Evolutionary conservation across 306 rosid species (phyloP), one percentile per base, ranked within the genome.

Genomic region (Lathyrus aphaca): DNA sequence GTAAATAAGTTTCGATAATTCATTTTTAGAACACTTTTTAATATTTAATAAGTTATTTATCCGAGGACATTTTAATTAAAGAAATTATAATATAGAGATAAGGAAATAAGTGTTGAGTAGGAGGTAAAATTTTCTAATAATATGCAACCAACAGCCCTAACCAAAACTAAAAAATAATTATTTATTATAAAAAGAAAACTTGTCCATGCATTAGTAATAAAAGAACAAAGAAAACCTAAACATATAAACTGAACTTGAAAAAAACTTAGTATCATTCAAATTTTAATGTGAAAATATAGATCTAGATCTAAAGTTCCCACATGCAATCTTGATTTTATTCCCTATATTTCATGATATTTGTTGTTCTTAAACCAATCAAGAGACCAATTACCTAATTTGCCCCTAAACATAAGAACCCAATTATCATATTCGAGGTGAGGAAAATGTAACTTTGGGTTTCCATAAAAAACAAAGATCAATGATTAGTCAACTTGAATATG

Each of bases 241-340:
- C n/a, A 51, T 19, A 4, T 51, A 19, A 27, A 51, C n/a, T 11
- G 39, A 59, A n/a, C n/a, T 25, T 25, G 10, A 35, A 35, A 35
- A 35, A 7, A 35, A 35, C 10, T 5, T 3, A 12, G 30, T 8
- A 17, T 30, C 17, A 19, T 63, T 63, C 51, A 21, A 16, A 4
- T 12, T 5, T 63, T 40, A 11, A 40, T 19, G 18, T 64, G 12
- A 29, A 54, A 65, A 48, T 10, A 48, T 51, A 66, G 67, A 60
- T 73, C 62, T 68, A 55, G 67, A 79, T 74, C 63, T 10, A 45
- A 53, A 68, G 64, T 21, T 62, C 12, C 68, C 76, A 62, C 72
- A 18, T 74, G 64, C 68, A 62, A 15, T 30, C 30, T 7, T 73
- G 45, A 15, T 79, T 51, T 18, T 66, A 65, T 51, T 68, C 45